phyloP scores from a whole-genome alignment of 495 filamentous ascomycete genomes.

The Xylaria nigripes region DNA sequence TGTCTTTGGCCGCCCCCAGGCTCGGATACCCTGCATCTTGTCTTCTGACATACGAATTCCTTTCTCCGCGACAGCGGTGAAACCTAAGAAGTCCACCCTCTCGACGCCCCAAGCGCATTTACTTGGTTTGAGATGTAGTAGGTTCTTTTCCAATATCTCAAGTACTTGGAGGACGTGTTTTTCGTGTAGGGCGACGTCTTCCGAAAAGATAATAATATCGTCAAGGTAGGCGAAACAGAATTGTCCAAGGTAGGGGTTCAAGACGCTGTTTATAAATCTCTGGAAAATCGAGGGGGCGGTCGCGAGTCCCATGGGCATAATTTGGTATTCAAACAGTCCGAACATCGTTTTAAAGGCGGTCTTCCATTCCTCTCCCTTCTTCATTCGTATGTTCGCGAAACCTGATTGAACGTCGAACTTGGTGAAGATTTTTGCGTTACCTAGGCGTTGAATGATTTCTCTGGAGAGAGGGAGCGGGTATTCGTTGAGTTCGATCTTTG shows the following conservation, averaged over 20 bases:
- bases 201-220: background rate
- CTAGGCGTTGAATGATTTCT: background rate
- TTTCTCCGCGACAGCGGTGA: background rate
- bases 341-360: constrained; percentile 26
- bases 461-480: background rate
- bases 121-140: background rate
- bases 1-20: background rate
- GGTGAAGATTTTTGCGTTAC: background rate
- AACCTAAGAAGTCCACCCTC: background rate
- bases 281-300: constrained; percentile 20
- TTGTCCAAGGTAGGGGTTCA: constrained; percentile 17
- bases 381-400: constrained; percentile 18
- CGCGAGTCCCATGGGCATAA: constrained; percentile 28
- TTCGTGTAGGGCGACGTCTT: background rate
- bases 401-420: constrained; percentile 7
- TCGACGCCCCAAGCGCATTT: background rate
- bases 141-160: background rate
- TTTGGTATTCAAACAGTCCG: constrained; percentile 23
- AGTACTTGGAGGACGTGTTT: background rate
- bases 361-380: constrained; percentile 19
- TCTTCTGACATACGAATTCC: background rate
- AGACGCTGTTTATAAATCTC: constrained; percentile 23
- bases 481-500: background rate
- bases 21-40: background rate
- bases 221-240: constrained; percentile 8